Evolutionary conservation across 495 filamentous ascomycete genomes (phyloP), one percentile per base, ranked within the genome.

Genomic region (Cudoniella acicularis): DNA sequence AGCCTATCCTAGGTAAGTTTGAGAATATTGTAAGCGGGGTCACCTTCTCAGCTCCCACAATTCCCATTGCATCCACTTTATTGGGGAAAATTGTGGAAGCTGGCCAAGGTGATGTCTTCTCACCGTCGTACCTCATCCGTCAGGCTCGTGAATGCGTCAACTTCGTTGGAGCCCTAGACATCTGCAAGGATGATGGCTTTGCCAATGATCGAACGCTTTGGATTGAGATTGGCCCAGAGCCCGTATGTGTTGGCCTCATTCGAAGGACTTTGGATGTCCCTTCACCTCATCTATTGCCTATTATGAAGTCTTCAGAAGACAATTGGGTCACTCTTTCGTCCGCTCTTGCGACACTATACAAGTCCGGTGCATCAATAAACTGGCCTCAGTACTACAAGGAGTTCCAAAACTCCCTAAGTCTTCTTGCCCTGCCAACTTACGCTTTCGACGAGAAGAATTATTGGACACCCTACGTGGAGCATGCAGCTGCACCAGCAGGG

Each of bases 381-480:
- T 96, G 89, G 87, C 83, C 80, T 57, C 88, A 91, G 67, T 90
- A 84, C 65, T 88, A 92, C 70, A 77, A 80, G 21, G 83, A 87
- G 64, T 92, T 89, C 65, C 70, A 71, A 46, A 60, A 74, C 3
- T 78, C 73, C 17, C 82, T 84, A 40, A 75, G 81, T 27, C 78
- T 91, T 11, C 68, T 93, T 1, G 73, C 81, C 11, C 78, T 94
- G 2, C 90, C 89, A 21, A 71, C 75, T 2, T 95, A 95, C 65
- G 81, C 80, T 10, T 95, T 87, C 75, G 87, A 93, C 56, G 69
- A 83, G 40, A 91, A 90, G 76, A 84, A 87, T 63, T 90, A 89
- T 70, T 93, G 90, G 90, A n/a, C n/a, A n/a, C n/a, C n/a, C n/a
- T n/a, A n/a, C n/a, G n/a, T n/a, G n/a, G n/a, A n/a, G n/a, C n/a